phyloP scores from a whole-genome alignment of 495 filamentous ascomycete genomes.

The Neurospora sp. region DNA sequence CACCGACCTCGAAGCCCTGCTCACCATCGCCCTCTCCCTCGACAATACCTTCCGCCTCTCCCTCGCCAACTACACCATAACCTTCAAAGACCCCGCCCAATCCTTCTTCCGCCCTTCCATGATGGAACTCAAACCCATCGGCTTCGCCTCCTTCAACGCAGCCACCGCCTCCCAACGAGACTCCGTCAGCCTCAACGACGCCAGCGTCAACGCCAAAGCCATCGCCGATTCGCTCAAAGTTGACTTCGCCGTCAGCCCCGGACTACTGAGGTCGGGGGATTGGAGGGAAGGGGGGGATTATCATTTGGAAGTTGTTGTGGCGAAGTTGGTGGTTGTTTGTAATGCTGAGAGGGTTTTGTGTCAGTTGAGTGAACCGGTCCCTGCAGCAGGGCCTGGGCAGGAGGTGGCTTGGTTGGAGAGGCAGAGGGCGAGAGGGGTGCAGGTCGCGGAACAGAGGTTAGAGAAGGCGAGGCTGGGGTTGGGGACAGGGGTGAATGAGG shows the following conservation, averaged over 20 bases:
- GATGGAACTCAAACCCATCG: not conserved
- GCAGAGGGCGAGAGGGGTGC: not conserved
- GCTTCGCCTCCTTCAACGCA: not conserved
- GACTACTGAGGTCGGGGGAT: not conserved
- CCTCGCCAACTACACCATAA: not conserved
- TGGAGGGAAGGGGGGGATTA: not conserved
- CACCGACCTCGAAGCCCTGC: not conserved
- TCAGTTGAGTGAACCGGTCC: not conserved
- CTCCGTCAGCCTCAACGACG: not conserved
- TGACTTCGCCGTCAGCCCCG: not conserved
- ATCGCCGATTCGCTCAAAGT: not conserved
- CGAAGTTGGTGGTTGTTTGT: not conserved
- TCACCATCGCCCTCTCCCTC: not conserved
- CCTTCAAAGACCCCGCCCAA: not conserved
- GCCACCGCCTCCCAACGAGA: not conserved
- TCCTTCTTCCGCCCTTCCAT: not conserved
- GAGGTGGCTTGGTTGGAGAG: not conserved
- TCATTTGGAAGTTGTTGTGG: not conserved
- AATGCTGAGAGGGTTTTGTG: not conserved
- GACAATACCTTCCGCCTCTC: not conserved
- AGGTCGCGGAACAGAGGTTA: constrained; percentile 5
- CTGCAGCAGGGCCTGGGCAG: not conserved
- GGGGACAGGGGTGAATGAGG: constrained; percentile 32
- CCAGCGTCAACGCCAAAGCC: not conserved
- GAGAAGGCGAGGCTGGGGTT: constrained; percentile 15